Conservation (phyloP, 805 yeast genomes). For the Candida ipomoeae region DNA sequence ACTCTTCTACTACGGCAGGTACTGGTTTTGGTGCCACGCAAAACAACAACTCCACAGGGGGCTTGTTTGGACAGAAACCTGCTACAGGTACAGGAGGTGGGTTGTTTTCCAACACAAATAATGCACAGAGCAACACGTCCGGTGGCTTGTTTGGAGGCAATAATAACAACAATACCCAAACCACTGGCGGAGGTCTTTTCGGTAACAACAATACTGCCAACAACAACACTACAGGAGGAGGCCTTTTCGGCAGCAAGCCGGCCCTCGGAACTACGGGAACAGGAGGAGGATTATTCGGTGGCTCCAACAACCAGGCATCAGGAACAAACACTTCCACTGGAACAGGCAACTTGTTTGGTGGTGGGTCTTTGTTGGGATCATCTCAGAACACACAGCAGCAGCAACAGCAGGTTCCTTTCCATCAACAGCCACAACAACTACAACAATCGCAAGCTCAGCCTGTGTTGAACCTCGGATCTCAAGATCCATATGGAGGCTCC, state of each 20-base stretch:
- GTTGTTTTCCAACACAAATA: conserved; percentile 15
- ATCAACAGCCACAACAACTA: conserved; percentile 20
- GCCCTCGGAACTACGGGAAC: conserved; percentile 9
- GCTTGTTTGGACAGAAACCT: conserved; percentile 27
- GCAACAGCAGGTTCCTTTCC: conserved; percentile 7
- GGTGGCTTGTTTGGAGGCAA: conserved; percentile 41
- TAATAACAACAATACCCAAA: conserved; percentile 7
- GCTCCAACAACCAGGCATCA: conserved; percentile 9
- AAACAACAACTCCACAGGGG: conserved; percentile 25
- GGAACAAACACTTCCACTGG: conserved; percentile 12
- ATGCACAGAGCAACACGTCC: conserved; percentile 10
- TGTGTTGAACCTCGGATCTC: conserved; percentile 25
- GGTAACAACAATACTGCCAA: conserved; percentile 26
- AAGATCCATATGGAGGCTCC: conserved; percentile 74
- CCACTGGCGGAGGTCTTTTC: conserved; percentile 22
- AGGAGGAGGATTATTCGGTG: conserved; percentile 22
- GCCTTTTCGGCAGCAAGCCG: conserved; percentile 16
- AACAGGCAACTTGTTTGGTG: conserved; percentile 21
- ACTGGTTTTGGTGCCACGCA: conserved; percentile 14
- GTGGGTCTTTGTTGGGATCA: conserved; percentile 22
- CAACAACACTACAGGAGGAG: conserved; percentile 16
- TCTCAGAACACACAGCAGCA: conserved; percentile 19
- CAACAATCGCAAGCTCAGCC: conserved; percentile 4
- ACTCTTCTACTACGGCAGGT: conserved; percentile 6
- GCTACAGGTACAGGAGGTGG: conserved; percentile 21